Conservation (phyloP, 768 basidiomycete genomes). For the Tubosaeta sp. region DNA sequence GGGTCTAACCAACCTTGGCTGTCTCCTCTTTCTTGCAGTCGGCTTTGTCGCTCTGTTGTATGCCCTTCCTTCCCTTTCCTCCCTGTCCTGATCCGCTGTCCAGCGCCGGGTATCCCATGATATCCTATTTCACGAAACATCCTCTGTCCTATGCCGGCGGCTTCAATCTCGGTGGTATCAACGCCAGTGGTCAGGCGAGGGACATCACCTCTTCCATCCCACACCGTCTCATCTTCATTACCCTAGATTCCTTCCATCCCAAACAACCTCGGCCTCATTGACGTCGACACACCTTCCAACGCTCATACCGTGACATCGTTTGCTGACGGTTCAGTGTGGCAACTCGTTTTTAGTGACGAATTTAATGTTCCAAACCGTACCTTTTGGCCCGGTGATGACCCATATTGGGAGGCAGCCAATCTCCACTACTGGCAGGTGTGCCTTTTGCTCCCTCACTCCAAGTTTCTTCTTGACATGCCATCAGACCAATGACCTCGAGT, state of each 20-base stretch:
- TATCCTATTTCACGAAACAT: conserved; percentile 50
- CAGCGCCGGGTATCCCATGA: conserved; percentile 62
- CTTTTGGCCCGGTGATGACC: conserved; percentile 79
- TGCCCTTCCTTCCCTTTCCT: conserved; percentile 16
- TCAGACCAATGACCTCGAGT: conserved; percentile 74
- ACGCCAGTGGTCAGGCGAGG: conserved; percentile 64
- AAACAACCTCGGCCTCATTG: conserved; percentile 72
- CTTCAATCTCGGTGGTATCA: conserved; percentile 75
- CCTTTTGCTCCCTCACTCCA: background rate
- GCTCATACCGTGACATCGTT: conserved; percentile 53
- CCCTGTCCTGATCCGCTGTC: conserved; percentile 1
- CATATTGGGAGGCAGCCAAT: conserved; percentile 83
- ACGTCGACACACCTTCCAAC: conserved; percentile 64
- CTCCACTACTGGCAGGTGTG: conserved; percentile 72
- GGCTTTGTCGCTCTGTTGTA: conserved; percentile 61
- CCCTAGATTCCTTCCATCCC: conserved; percentile 50
- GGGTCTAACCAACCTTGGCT: conserved; percentile 71
- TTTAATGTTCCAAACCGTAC: conserved; percentile 77
- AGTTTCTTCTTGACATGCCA: background rate
- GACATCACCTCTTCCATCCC: background rate
- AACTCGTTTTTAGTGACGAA: conserved; percentile 86
- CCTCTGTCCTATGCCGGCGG: conserved; percentile 49
- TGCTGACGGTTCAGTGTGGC: conserved; percentile 47
- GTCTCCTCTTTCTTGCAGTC: conserved; percentile 50
- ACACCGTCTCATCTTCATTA: background rate